Percentiles rank a stretch among this genome's conserved stretches.
phyloP scores from a whole-genome alignment of 495 filamentous ascomycete genomes.

The Cercophora samala region DNA sequence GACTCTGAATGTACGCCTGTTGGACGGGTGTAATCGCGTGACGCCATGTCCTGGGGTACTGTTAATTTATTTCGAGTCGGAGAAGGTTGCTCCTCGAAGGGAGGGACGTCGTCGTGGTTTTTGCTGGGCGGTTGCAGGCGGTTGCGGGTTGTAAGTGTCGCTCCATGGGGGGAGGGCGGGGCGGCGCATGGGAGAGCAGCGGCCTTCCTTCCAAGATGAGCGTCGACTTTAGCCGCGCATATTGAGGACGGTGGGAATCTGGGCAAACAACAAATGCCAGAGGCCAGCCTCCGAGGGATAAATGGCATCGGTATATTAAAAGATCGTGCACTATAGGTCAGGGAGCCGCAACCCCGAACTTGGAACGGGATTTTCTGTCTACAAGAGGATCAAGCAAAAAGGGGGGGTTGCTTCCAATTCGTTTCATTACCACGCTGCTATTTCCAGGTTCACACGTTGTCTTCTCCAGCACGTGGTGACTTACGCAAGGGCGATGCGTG shows the following conservation, averaged over 20 bases:
- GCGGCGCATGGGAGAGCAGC: neutral
- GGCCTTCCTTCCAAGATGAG: conserved; percentile 17
- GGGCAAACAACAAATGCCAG: conserved; percentile 13
- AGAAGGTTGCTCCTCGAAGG: conserved; percentile 21
- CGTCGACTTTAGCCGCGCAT: conserved; percentile 31
- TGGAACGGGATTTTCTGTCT: conserved; percentile 7
- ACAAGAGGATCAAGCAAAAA: conserved; percentile 2
- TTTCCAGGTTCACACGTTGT: neutral
- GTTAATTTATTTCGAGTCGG: conserved; percentile 28
- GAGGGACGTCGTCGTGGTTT: neutral
- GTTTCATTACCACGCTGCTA: conserved; percentile 16
- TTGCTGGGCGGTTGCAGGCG: neutral
- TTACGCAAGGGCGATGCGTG: neutral
- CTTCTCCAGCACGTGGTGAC: neutral
- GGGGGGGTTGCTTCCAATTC: conserved; percentile 7
- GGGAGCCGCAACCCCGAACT: conserved; percentile 29
- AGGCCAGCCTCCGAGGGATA: conserved; percentile 29
- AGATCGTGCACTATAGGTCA: conserved; percentile 20
- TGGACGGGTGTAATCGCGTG: conserved; percentile 30
- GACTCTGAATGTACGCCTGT: conserved; percentile 17
- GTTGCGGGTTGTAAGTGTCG: neutral
- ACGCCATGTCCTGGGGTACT: conserved; percentile 23
- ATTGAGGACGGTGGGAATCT: conserved; percentile 23
- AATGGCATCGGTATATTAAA: conserved; percentile 31
- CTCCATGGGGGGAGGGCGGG: neutral